A percentile compares a stretch with the other conserved stretches of the same genome.
Evolutionary conservation across 208 protist species (phyloP).

Genomic region (Endotrypanum monterogeii): DNA sequence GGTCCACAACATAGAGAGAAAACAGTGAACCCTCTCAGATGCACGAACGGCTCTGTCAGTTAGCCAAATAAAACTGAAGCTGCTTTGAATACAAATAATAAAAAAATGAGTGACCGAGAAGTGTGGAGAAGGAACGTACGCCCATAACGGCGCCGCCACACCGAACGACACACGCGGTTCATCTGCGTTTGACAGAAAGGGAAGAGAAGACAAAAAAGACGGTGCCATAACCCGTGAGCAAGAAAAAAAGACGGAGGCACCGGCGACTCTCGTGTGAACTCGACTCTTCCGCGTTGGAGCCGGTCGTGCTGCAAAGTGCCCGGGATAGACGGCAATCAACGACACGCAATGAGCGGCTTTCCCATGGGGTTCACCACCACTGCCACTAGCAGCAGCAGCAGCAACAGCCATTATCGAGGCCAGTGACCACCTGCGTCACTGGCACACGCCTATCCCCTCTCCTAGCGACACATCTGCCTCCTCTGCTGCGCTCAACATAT

Average conservation of each 20-base stretch:
- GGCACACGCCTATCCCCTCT: not conserved
- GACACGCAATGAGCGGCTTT: not conserved
- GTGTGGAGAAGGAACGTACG: not conserved
- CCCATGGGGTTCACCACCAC: not conserved
- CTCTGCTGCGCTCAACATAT: constrained; percentile 22
- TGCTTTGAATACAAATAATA: not conserved
- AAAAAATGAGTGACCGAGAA: not conserved
- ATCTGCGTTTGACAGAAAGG: no score
- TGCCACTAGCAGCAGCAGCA: not conserved
- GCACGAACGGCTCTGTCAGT: no score
- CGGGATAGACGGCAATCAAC: not conserved
- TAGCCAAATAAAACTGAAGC: not conserved
- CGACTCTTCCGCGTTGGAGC: not conserved
- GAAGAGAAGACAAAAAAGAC: no score
- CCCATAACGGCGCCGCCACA: not conserved
- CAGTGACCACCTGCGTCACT: not conserved
- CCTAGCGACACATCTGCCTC: not conserved
- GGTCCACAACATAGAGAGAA: not conserved
- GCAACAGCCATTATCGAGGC: not conserved
- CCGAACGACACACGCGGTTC: not conserved
- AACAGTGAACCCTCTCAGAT: not conserved
- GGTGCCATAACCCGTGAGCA: not conserved
- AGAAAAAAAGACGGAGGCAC: not conserved
- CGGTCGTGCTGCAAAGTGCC: not conserved
- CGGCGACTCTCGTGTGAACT: not conserved